These are phyloP conservation scores for Claviceps pazoutovae DNA, from an alignment of 2,329 filamentous ascomycete genomes.

Conservation along the genomic window DNA sequence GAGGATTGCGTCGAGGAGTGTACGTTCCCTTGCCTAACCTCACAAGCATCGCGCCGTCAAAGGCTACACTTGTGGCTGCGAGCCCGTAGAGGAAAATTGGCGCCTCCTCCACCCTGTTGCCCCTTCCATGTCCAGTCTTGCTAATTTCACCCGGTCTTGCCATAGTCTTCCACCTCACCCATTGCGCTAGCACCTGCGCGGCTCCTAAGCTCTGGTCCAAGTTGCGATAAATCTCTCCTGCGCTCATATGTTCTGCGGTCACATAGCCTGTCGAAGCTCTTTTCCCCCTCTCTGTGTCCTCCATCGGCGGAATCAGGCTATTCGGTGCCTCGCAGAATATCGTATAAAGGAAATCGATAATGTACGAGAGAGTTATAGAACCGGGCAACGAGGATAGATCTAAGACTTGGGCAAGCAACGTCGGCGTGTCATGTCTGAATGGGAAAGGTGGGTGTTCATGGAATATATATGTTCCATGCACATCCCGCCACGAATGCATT, in stretches of 20 bases:
- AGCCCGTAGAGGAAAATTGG: background rate
- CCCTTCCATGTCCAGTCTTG: background rate
- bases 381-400: slow-evolving; percentile 1
- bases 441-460: background rate
- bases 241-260: background rate
- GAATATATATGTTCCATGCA: slow-evolving; percentile 2
- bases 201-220: slow-evolving; percentile 89
- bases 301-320: background rate
- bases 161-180: slow-evolving; percentile 71
- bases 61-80: background rate
- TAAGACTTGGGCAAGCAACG: background rate
- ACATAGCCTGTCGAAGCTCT: background rate
- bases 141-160: slow-evolving; percentile 38
- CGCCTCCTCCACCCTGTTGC: background rate
- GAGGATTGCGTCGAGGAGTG: slow-evolving; percentile 99
- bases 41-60: background rate
- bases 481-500: slow-evolving; percentile 7
- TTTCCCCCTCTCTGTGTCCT: background rate
- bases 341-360: background rate
- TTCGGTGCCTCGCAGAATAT: no score
- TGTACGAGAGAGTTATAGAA: slow-evolving; percentile 3
- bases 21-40: slow-evolving; percentile 38
- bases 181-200: slow-evolving; percentile 86
- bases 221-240: slow-evolving; percentile 58
- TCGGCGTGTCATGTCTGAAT: background rate